These are phyloP conservation scores for Diplodia mutila DNA, from an alignment of 2,329 filamentous ascomycete species.

Conservation along the genomic window DNA sequence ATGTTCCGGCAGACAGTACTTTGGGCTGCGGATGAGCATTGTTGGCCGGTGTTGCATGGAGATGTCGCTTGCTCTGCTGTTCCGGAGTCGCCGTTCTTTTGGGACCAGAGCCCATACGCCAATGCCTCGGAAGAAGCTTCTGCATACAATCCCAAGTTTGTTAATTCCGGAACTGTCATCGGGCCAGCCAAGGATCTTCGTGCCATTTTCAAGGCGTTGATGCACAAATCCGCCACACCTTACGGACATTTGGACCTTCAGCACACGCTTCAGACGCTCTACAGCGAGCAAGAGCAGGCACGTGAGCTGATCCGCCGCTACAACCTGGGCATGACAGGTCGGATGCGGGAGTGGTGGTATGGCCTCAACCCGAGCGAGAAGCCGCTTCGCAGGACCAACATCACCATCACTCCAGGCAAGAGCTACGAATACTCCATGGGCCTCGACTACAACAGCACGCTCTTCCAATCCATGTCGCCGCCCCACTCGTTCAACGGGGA, in stretches of 20 bases:
- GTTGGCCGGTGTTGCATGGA: conserved; percentile 47
- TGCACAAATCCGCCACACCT: conserved; percentile 32
- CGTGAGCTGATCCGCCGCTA: conserved; percentile 42
- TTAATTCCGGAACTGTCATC: conserved; percentile 55
- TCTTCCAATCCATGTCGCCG: conserved; percentile 42
- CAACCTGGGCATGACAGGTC: conserved; percentile 33
- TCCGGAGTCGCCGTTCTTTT: conserved; percentile 55
- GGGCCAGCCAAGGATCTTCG: conserved; percentile 56
- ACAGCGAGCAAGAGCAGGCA: conserved; percentile 58
- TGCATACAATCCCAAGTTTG: conserved; percentile 44
- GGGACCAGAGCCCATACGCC: conserved; percentile 36
- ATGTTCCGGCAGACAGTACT: conserved; percentile 57
- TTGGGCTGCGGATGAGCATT: conserved; percentile 60
- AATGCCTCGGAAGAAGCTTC: conserved; percentile 5
- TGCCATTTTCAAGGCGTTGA: conserved; percentile 49
- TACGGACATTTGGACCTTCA: conserved; percentile 40
- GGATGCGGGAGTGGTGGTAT: conserved; percentile 35
- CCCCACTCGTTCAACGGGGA: conserved; percentile 25
- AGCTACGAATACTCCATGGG: conserved; percentile 57
- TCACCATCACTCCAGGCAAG: conserved; percentile 39
- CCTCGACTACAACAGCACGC: conserved; percentile 55
- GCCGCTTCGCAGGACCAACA: conserved; percentile 13
- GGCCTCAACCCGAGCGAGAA: conserved; percentile 6
- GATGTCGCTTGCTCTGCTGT: conserved; percentile 58
- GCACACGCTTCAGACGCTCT: conserved; percentile 55